Base-by-base conservation (phyloP, 2,329 filamentous ascomycete genomes). In the Ophiocordyceps polyrhachis-furcata region DNA sequence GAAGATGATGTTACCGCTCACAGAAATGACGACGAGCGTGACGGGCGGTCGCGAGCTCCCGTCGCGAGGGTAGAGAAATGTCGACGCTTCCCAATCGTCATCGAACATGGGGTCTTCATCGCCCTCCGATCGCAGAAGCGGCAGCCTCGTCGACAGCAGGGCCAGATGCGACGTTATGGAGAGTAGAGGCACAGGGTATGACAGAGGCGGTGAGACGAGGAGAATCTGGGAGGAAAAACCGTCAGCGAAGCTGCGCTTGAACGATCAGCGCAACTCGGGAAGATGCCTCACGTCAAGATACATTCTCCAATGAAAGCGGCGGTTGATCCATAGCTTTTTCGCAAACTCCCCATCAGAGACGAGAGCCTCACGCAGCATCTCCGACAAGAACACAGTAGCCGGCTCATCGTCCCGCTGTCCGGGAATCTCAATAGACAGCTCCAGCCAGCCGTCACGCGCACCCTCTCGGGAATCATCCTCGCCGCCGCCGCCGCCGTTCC, bases 71-170 rank as follows among this genome's bases (percentile, higher is more conserved):
- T 93, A 98, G 28, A 98, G 67, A 46, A 78, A 79, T 17, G 76
- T 71, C 1, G 87, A 79, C 15, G 82, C 83, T 50, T 83, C 85
- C 91, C 91, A 98, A 66, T 98, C 91, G 64, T 98, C 91, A 65
- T 95, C 83, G 63, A 98, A 98, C 58, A 95, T 79, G 13, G 91
- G 91, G 54, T 98, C 91, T 65, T 98, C 91, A 63, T 96, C 89
- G 47, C 76, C 76, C 61, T 93, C 83, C 1, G 88, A 95, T 59
- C 85, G 85, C 44, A 95, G 70, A 23, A 79, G 74, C 8, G 91
- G 91, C 3, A 96, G 71, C 50, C 83, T 79, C 7, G 91, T 89
- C 28, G 84, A 80, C 49, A 95, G 78, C 42, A 98, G 81, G 3
- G 91, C 91, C 48, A 98, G 80, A 60, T 98, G 88, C 42, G 85